Percentiles rank a stretch among this genome's conserved stretches.
These are phyloP conservation scores for Centaurea solstitialis DNA, from an alignment of 129 eudicot genomes.

Conservation along the genomic window DNA sequence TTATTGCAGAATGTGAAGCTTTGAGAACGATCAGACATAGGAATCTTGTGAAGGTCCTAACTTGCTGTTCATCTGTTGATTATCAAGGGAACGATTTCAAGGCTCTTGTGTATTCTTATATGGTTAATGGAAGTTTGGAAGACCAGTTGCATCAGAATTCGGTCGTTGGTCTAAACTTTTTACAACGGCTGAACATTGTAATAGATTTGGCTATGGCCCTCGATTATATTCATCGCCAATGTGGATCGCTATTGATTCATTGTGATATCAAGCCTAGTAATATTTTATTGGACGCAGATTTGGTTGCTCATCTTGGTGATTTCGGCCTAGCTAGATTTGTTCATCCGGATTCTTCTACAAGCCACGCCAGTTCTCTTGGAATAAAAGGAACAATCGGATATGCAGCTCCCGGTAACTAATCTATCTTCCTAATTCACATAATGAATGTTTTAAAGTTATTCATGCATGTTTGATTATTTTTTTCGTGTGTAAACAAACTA, in stretches of 20 bases:
- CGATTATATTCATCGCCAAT: slow-evolving; percentile 19
- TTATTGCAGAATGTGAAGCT: slow-evolving; percentile 23
- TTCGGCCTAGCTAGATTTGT: slow-evolving; percentile 23
- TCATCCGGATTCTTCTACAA: background rate
- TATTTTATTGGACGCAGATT: slow-evolving; percentile 19
- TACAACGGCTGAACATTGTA: slow-evolving; percentile 18
- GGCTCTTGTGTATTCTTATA: slow-evolving; percentile 26
- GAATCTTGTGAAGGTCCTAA: slow-evolving; percentile 15
- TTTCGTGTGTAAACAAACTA: background rate
- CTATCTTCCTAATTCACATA: background rate
- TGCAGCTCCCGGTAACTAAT: slow-evolving; percentile 27
- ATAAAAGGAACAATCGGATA: slow-evolving; percentile 31
- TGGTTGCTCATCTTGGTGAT: slow-evolving; percentile 31
- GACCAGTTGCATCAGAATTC: slow-evolving; percentile 7
- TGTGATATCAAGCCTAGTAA: slow-evolving; percentile 37
- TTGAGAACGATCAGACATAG: slow-evolving; percentile 23
- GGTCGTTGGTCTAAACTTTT: background rate
- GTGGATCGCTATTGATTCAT: slow-evolving; percentile 20
- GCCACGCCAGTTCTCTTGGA: slow-evolving; percentile 10
- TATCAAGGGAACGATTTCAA: slow-evolving; percentile 30
- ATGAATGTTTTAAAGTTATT: background rate
- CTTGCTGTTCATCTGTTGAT: slow-evolving; percentile 27
- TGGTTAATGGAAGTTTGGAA: slow-evolving; percentile 23
- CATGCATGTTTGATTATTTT: background rate
- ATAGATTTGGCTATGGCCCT: slow-evolving; percentile 28